Conservation (phyloP, 2,329 filamentous ascomycete species). For the Alternaria arbusti region DNA sequence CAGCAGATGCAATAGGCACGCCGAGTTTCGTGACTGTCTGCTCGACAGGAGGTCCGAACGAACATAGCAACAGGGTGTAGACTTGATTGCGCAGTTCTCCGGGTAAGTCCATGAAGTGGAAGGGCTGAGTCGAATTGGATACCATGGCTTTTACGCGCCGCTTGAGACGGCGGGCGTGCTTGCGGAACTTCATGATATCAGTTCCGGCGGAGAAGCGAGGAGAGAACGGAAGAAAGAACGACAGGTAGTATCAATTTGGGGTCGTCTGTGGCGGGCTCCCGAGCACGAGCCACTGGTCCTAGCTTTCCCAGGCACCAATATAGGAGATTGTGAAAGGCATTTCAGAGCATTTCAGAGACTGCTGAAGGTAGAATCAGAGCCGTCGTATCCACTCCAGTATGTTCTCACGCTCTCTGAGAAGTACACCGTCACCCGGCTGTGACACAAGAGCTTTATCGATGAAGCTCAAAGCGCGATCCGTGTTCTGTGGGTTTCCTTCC, state of each 20-base stretch:
- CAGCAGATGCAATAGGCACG: background rate
- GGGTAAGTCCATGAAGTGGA: background rate
- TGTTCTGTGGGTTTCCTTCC: background rate
- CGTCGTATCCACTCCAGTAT: conserved; percentile 10
- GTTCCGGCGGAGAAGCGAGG: background rate
- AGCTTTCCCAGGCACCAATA: too few relatives aligned
- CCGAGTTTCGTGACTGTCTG: rapidly evolving
- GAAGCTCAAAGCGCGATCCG: background rate
- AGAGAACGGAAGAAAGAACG: background rate
- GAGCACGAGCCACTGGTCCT: too few relatives aligned
- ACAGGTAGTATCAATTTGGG: too few relatives aligned
- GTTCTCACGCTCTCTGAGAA: conserved; percentile 9
- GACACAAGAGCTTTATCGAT: background rate
- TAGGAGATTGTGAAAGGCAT: too few relatives aligned
- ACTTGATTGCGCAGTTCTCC: background rate
- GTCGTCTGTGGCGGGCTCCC: too few relatives aligned
- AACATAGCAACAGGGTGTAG: background rate
- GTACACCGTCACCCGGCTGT: conserved; percentile 9
- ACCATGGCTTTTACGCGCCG: background rate
- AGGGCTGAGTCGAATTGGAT: background rate
- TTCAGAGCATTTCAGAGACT: background rate
- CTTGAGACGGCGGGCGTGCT: background rate
- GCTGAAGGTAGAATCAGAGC: background rate
- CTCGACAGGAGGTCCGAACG: background rate
- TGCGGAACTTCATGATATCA: too few relatives aligned